Evolutionary conservation across 164 flowering plant genomes (phyloP).

Genomic region (Magnolia officinalis): DNA sequence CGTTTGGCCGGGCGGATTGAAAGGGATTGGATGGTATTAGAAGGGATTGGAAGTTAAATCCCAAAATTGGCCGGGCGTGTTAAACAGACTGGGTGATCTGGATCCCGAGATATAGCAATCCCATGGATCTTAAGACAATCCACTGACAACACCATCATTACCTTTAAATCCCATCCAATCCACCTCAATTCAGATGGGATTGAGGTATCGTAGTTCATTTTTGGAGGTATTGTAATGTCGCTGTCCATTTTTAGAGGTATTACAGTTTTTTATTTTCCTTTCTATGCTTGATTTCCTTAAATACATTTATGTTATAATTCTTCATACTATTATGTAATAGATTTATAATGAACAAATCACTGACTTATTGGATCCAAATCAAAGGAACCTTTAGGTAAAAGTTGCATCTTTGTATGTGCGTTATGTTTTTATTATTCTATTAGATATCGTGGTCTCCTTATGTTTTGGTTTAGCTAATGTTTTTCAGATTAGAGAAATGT

Average conservation of each 20-base stretch:
- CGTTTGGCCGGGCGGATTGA: too few relatives aligned
- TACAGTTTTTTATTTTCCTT: not conserved
- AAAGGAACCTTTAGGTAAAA: conserved; percentile 73
- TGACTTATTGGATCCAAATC: conserved; percentile 84
- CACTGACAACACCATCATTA: too few relatives aligned
- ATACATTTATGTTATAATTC: not conserved
- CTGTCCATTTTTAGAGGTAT: conserved; percentile 96
- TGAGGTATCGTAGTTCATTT: too few relatives aligned
- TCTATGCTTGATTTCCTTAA: not conserved
- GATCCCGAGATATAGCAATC: too few relatives aligned
- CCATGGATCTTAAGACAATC: too few relatives aligned
- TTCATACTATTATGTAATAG: conserved; percentile 31
- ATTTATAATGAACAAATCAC: conserved; percentile 99
- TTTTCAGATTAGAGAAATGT: conserved; percentile 85
- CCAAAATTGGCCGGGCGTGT: too few relatives aligned
- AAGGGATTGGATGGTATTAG: too few relatives aligned
- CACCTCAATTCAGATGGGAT: too few relatives aligned
- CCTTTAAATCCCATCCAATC: too few relatives aligned
- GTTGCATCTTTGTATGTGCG: not conserved
- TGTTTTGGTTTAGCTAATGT: not conserved
- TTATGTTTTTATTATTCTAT: not conserved
- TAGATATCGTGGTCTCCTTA: not conserved
- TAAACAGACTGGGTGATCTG: too few relatives aligned
- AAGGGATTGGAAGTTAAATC: too few relatives aligned
- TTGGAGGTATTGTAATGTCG: too few relatives aligned